Base-by-base conservation (phyloP, 2,329 filamentous ascomycete species). In the Macrophomina tecta region DNA sequence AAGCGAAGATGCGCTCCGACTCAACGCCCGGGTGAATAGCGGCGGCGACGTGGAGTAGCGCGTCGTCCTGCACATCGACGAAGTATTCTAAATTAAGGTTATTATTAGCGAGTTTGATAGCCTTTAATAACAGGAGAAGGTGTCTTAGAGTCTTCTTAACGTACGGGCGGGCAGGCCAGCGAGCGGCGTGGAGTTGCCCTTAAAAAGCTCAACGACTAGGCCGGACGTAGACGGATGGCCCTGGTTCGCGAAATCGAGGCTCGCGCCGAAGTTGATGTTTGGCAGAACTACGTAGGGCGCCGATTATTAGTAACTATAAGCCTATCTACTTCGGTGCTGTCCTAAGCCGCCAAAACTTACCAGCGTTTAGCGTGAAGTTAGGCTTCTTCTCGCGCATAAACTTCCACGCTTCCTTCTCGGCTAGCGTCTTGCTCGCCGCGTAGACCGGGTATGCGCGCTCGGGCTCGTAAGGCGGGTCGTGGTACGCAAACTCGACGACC, bases 341-440 rank as follows among this genome's bases (percentile, higher is more conserved):
- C 23, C 23, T 3, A 2, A 23, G 3, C 23, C 2, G 3, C 23
- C 23, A 23, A 23, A 23, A 36, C 63, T 4, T 28, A 58, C 63
- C 69, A 5, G 79, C 69, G 64, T 82, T 81, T 23, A 79, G 73
- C 7, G 74, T 73, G 69, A 83, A 83, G 2, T 69, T 63, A 6
- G 80, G 78, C 34, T 78, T 76, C 38, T 79, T 75, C 45, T 79
- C 73, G 34, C 77, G 72, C 7, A 80, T 69, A 66, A 78, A 82
- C 30, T 78, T 76, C 82, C 81, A 83, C 0, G 80, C 69, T 8
- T 75, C 76, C 12, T 76, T 73, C 69, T 84, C 82, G 1, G 72
- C 76, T 61, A 81, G 76, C 0, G 74, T 77, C 68, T 84, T 84
- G 52, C 76, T 79, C 2, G 80, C 81, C 8, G 74, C 71, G 65